Evolutionary conservation across 345 rosid species (phyloP), one percentile per base, ranked within the genome.

Genomic region (Pistacia atlantica): DNA sequence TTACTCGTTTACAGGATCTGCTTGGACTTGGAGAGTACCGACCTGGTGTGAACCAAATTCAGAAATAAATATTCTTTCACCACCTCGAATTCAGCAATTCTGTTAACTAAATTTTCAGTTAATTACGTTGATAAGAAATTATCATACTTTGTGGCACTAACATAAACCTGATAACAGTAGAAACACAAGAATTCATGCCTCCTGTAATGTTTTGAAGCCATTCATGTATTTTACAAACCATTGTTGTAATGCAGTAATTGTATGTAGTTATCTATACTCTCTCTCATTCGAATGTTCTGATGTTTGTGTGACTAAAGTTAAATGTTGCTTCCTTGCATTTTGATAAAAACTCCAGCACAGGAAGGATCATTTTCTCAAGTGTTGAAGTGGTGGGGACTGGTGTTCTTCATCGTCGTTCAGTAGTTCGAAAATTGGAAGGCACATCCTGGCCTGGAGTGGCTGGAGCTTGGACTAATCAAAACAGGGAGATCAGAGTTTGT

Each of bases 21-120:
- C 86, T 92, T 14, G 97, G 97, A 74, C 87, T 89, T 14, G 97
- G 98, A 77, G 94, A 89, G 80, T 92, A 87, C 82, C 88, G 89
- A 63, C 84, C 89, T 61, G 85, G 87, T 69, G 83, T 87, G 67
- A 78, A 81, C 78, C 86, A 82, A 73, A 71, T 78, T 69, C 89
- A 79, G 65, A 76, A 81, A 69, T 80, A 83, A 82, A 59, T n/a
- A 57, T 57, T 28, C 67, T 66, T 60, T 38, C 65, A 54, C 35
- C 11, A 14, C 65, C 11, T 46, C 66, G 45, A 42, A 25, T 11
- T 11, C 8, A 28, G 72, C 45, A 14, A 42, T 67, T 45, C 16
- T 42, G 55, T 42, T 28, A 18, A 10, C 45, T 16, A 25, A 67
- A 65, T 55, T 20, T 62, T 33, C 59, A 8, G 13, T 20, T 31